Base-by-base conservation (phyloP, 2,329 filamentous ascomycete genomes). In the Ascochyta koolunga region DNA sequence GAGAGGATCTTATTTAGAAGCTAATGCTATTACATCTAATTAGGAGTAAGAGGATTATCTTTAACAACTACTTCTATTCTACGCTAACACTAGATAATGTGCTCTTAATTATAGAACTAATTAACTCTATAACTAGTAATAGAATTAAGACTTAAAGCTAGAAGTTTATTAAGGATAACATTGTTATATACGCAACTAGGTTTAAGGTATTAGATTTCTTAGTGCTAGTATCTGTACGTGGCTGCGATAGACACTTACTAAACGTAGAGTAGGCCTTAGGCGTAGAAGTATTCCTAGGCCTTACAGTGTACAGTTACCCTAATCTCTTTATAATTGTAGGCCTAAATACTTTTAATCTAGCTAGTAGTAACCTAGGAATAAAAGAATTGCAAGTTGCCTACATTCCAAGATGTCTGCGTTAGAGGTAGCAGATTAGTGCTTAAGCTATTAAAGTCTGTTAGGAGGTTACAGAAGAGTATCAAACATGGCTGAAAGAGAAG, bases 351-450 rank as follows among this genome's bases (percentile, higher is more conserved):
- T 41, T 52, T 18, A 46, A 52, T 22, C 29, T 29, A 21, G 42
- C 41, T 29, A 41, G 49, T 24, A 52, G 41, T 4, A 46, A 31
- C 7, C 41, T 35, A n/a, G 29, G 40, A 24, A 41, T 52, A 42
- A 52, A 46, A n/a, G 42, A 53, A 16, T 18, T 42, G 15, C 37
- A 42, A 15, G 16, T 42, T 2, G 37, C 36, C 10, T 42, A 32
- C 31, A 53, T 42, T 9, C 36, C 36, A 15, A 15, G 21, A n/a
- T 36, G 49, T 9, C n/a, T 46, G 8, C 41, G 11, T 5, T 46
- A n/a, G 35, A 46, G 40, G 31, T 11, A 22, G 5, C 11, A n/a
- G 9, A 29, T 22, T 4, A 18, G 22, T 33, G 32, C 38, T 31
- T 9, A 31, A 24, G 31, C 32, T 2, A 27, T 53, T 15, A 37